Evolutionary conservation across 2,329 filamentous ascomycete genomes (phyloP), one percentile per base, ranked within the genome.

Genomic region (Magnaporthiopsis incrustans): DNA sequence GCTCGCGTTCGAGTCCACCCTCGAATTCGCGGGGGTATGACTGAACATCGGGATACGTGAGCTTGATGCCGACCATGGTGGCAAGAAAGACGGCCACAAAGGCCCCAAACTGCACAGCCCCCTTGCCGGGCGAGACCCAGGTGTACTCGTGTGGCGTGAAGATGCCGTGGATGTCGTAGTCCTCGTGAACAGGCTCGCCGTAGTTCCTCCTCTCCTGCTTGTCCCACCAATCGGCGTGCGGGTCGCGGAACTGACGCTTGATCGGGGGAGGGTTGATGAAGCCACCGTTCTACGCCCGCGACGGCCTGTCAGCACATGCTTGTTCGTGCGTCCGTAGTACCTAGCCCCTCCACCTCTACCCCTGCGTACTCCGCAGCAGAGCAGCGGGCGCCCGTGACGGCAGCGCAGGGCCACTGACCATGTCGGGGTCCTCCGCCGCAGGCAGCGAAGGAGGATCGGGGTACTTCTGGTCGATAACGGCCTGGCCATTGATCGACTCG

Each of bases 141-240:
- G 88, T 95, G 80, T 99, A 98, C 72, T 93, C 89, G 76, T 95
- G 88, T 2, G 92, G 87, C 62, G 91, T 89, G 78, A 99, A 94
- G 68, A 97, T 89, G 70, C 92, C 93, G 65, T 98, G 82, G 65
- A 92, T 84, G 76, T 99, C 96, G 77, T 97, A 90, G 77, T 99
- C 95, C 78, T 99, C 96, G 77, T 99, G 94, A 63, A 96, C 87
- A 15, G 94, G 91, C 78, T 99, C 96, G 77, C 93, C 93, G 75
- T 91, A 98, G 83, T 99, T 98, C 73, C 95, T 87, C 75, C 93
- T 89, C 78, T 98, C 95, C 80, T 99, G 95, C 77, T 92, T 90
- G 79, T 99, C 94, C 91, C 92, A 98, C 92, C 92, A 99, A 74
- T 91, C 88, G 74, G 78, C 94, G 76, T 98, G 86, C 50, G 96